Evolutionary conservation across 2,329 filamentous ascomycete species (phyloP).

Genomic region (Ceratocystis alfenasii): DNA sequence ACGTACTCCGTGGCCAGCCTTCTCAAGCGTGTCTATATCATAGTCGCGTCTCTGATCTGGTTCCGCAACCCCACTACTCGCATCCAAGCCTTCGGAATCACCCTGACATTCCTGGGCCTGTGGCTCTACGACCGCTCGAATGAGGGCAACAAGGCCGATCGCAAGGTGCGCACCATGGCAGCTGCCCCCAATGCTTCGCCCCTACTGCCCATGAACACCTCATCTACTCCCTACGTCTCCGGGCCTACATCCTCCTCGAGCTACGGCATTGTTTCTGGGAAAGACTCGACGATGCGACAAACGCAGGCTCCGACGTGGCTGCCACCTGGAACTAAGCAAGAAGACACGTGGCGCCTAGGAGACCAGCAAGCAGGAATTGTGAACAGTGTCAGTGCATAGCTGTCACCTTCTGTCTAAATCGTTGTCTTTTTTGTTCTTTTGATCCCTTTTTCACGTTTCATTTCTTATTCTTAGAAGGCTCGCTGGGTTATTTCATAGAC

Average conservation of each 20-base stretch:
- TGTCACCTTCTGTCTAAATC: conserved; percentile 10
- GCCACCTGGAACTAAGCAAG: conserved; percentile 68
- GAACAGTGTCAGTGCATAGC: conserved; percentile 26
- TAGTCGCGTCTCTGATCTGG: conserved; percentile 89
- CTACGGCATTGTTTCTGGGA: conserved; percentile 12
- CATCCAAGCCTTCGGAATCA: conserved; percentile 74
- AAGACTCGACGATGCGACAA: conserved; percentile 7
- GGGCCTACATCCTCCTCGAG: conserved; percentile 4
- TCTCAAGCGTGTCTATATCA: conserved; percentile 96
- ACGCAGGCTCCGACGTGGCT: conserved; percentile 44
- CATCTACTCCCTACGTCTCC: background rate
- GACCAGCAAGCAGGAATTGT: conserved; percentile 25
- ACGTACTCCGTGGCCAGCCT: conserved; percentile 93
- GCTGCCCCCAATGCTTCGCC: conserved; percentile 31
- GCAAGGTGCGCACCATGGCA: conserved; percentile 57
- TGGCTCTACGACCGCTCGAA: conserved; percentile 93
- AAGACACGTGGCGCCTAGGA: conserved; percentile 60
- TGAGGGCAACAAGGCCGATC: conserved; percentile 77
- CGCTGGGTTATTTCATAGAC: conserved; percentile 5
- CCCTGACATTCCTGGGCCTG: conserved; percentile 77
- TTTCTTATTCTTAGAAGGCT: conserved; percentile 10
- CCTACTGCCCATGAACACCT: conserved; percentile 49
- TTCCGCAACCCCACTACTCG: conserved; percentile 81
- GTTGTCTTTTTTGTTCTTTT: conserved; percentile 30
- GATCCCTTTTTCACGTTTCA: conserved; percentile 25